Base-by-base conservation (phyloP, 2,329 filamentous ascomycete genomes). In the Alternaria brassicae region DNA sequence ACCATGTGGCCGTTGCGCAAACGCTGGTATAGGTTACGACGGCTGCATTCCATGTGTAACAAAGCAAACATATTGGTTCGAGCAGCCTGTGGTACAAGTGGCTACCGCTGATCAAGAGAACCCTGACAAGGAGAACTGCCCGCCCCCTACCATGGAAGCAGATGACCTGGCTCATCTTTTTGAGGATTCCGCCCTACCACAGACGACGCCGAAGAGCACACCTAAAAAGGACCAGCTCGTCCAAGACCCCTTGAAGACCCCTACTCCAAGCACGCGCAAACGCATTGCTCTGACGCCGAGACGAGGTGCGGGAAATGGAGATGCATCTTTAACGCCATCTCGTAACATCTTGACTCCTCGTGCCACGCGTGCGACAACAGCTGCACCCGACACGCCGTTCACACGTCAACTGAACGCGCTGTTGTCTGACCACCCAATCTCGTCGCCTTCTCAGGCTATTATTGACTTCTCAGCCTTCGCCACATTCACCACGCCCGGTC, bases 101-200 rank as follows among this genome's bases (percentile, higher is more conserved):
- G 56, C 60, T 49, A 53, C 52, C 15, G 34, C 61, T 10, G 65
- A 67, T 17, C 47, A 64, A 13, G 71, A 71, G 9, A 69, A 71
- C 32, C 58, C 77, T 48, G 85, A 88, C 59, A 88, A 88, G 67
- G 86, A 89, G 72, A 88, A 89, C 62, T 77, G 77, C 48, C 81
- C 79, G 12, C 70, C 74, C 9, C 37, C 42, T 27, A 59, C 74
- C 19, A 73, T 79, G 6, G 70, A 71, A 10, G 75, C 79, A 36
- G 84, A 88, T 61, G 83, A 85, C 34, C 75, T 91, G 6, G 84
- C 87, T 39, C 82, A 85, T 49, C 82, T 95, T 4, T 93, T 95
- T 68, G 88, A 89, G 56, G 84, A 89, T 3, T 67, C 82, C 78
- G 88, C 82, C 4, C 86, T 83, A 60, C 82, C 82, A 59, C 85